These are phyloP conservation scores for Hypomyces rosellus DNA, from an alignment of 2,329 filamentous ascomycete species.

Conservation along the genomic window DNA sequence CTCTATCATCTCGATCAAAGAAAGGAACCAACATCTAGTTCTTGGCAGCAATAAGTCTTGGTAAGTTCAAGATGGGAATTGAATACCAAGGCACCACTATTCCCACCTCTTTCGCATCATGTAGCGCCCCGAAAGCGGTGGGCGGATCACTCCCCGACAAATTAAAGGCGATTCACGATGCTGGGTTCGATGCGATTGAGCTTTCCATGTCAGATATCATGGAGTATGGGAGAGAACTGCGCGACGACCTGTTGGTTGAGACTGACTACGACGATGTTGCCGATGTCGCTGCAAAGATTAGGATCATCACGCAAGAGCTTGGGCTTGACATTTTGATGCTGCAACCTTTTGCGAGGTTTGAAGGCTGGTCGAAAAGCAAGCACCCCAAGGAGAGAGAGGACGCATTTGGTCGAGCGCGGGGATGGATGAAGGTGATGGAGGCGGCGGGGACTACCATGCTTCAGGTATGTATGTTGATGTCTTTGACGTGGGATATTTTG, in stretches of 20 bases:
- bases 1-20: too few species aligned
- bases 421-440: slow-evolving; percentile 68
- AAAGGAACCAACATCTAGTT: too few species aligned
- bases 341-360: slow-evolving; percentile 71
- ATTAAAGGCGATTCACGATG: slow-evolving; percentile 54
- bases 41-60: too few species aligned
- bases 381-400: slow-evolving; percentile 50
- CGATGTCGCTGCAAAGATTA: slow-evolving; percentile 46
- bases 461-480: slow-evolving; percentile 47
- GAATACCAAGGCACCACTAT: slow-evolving; percentile 20
- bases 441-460: slow-evolving; percentile 52
- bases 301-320: slow-evolving; percentile 46
- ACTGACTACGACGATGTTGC: slow-evolving; percentile 49
- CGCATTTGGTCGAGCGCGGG: slow-evolving; percentile 55
- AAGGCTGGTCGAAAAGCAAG: slow-evolving; percentile 57
- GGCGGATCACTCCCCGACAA: slow-evolving; percentile 52
- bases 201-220: slow-evolving; percentile 69
- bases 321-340: slow-evolving; percentile 60
- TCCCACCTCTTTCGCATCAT: slow-evolving; percentile 49
- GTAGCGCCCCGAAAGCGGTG: slow-evolving; percentile 43
- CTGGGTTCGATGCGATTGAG: slow-evolving; percentile 64
- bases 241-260: slow-evolving; percentile 44
- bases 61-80: neutral
- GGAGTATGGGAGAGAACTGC: slow-evolving; percentile 48
- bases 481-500: too few species aligned